phyloP scores from a whole-genome alignment of 768 basidiomycete genomes.

The Agaricus subrufescens region DNA sequence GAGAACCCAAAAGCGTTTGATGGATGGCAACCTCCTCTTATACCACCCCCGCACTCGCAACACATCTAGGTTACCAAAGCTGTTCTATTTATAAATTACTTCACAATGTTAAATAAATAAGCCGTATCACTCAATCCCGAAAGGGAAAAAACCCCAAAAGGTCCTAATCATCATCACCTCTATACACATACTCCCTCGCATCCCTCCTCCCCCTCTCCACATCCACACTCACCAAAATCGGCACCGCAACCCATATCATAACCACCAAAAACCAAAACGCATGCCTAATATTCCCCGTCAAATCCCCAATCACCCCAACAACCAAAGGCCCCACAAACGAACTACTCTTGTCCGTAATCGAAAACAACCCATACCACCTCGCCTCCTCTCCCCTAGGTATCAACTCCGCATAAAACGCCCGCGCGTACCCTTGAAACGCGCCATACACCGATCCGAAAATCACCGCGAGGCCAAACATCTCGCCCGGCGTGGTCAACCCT shows the following conservation, averaged over 20 bases:
- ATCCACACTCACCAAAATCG: slow-evolving; percentile 68
- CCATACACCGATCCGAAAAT: slow-evolving; percentile 89
- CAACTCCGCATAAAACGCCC: slow-evolving; percentile 83
- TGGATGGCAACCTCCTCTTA: no score
- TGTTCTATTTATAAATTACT: neutral
- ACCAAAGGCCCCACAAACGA: slow-evolving; percentile 90
- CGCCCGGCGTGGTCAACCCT: slow-evolving; percentile 70
- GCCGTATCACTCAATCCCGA: no score
- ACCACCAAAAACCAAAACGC: slow-evolving; percentile 83
- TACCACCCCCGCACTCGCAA: no score
- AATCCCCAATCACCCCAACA: slow-evolving; percentile 84
- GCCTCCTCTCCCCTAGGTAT: slow-evolving; percentile 88
- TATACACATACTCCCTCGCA: slow-evolving; percentile 33
- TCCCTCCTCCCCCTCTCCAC: slow-evolving; percentile 58
- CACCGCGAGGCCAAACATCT: slow-evolving; percentile 82
- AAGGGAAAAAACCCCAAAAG: no score
- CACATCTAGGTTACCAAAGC: neutral
- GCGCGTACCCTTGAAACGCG: slow-evolving; percentile 86
- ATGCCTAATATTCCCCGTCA: slow-evolving; percentile 88
- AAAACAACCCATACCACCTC: slow-evolving; percentile 84
- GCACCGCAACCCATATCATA: slow-evolving; percentile 81
- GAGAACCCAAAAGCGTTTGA: no score
- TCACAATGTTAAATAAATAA: neutral
- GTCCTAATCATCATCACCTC: neutral
- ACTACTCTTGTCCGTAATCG: slow-evolving; percentile 83